Percentiles rank a stretch among this genome's conserved stretches.
These are phyloP conservation scores for Salvia splendens DNA, from an alignment of 257 asterid species.

Conservation along the genomic window DNA sequence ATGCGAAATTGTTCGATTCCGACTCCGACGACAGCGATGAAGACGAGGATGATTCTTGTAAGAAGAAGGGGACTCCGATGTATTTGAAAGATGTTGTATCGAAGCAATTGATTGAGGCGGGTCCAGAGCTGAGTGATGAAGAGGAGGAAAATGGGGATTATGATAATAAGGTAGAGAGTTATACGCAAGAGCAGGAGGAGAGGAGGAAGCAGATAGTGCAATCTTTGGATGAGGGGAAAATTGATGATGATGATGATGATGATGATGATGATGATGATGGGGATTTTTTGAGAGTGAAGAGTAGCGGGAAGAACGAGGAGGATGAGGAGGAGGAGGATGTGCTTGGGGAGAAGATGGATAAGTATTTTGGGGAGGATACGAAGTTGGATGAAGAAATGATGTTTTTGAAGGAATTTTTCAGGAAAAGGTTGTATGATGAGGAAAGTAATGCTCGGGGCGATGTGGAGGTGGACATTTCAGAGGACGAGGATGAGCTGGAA, in stretches of 20 bases:
- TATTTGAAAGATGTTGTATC: constrained; percentile 80
- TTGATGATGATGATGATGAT: no score
- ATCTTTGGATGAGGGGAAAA: constrained; percentile 45
- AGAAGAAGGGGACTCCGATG: constrained; percentile 46
- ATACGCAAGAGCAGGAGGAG: constrained; percentile 71
- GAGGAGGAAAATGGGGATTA: constrained; percentile 34
- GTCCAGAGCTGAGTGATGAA: constrained; percentile 62
- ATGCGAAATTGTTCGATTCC: constrained; percentile 61
- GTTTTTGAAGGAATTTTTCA: constrained; percentile 65
- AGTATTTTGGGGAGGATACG: constrained; percentile 65
- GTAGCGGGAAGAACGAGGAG: constrained; percentile 35
- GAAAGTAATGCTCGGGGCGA: constrained; percentile 31
- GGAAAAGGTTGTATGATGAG: constrained; percentile 47
- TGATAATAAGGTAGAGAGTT: constrained; percentile 47
- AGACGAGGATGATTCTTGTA: constrained; percentile 22
- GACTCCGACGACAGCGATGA: constrained; percentile 31
- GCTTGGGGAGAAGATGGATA: constrained; percentile 50
- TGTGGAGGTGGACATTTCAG: constrained; percentile 45
- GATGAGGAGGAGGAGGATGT: constrained; percentile 32
- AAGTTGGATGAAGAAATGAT: constrained; percentile 52
- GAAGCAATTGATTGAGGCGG: constrained; percentile 67
- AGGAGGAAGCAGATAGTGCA: constrained; percentile 48
- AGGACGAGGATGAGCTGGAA: constrained; percentile 76
- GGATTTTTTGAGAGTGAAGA: constrained; percentile 59
- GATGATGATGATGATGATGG: constrained; percentile 37